Base-by-base conservation (phyloP, 257 asterid genomes). In the Solanum pinnatisectum region DNA sequence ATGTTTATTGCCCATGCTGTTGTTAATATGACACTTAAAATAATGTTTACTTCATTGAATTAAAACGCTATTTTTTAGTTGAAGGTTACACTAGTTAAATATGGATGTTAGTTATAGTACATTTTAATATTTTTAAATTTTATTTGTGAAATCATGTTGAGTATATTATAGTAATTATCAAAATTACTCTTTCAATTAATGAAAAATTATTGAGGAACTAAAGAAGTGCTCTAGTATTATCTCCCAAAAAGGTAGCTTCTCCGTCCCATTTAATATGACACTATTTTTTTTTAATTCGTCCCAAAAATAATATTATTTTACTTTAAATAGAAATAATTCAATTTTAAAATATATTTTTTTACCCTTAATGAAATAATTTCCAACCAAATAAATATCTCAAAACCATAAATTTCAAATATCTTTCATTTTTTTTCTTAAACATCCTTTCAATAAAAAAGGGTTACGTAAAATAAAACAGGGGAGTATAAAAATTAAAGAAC, bases 341-440 rank as follows among this genome's bases (percentile, higher is more conserved):
- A 49, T 5, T 49, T 49, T 15, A 15, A 49, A 49, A 15, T 49
- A 5, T 49, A 0, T 10, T 44, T 44, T 44, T 14, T 49, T 49
- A 49, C 0, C 2, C 22, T 49, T 15, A 49, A 15, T 14, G 8
- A 49, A 15, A 49, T 49, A 5, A 49, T 15, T 49, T 14, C 15
- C 8, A 14, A 49, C 3, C 0, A 5, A 5, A 49, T 0, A 15
- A 2, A 49, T 49, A 49, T 49, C 8, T 49, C 15, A 49, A 0
- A 49, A 15, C 0, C 20, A 49, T 49, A 49, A 14, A 15, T 49
- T 49, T 5, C 0, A 15, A 49, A 14, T 15, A 49, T 1, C 5
- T 44, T 44, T 44, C 4, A 44, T 44, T 44, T 5, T 44, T 44
- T 49, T 49, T 12, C 20, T 49, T 49, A 49, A 49, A 15, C 20